Conservation (phyloP, 192 early-diverging fungal genomes). For the Coemansia aciculifera region DNA sequence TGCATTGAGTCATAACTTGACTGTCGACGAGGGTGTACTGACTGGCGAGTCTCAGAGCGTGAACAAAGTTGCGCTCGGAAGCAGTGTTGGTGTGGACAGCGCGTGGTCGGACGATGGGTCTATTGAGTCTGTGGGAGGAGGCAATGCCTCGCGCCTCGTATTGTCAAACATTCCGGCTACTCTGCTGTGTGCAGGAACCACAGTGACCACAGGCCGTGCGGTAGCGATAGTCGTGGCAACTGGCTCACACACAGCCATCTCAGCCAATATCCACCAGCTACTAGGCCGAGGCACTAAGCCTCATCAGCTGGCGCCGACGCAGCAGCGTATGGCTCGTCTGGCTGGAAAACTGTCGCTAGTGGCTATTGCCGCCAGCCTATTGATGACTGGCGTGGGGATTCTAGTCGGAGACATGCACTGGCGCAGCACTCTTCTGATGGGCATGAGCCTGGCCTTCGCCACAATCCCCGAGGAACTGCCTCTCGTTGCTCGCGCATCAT, state of each 20-base stretch:
- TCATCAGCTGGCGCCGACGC: slow-evolving; percentile 17
- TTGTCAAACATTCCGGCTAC: slow-evolving; percentile 4
- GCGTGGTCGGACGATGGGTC: not conserved
- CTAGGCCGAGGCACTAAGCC: slow-evolving; percentile 12
- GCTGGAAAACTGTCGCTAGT: slow-evolving; percentile 21
- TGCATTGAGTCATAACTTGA: slow-evolving; percentile 62
- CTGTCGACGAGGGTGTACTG: slow-evolving; percentile 86
- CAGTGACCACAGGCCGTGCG: slow-evolving; percentile 30
- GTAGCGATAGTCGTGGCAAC: slow-evolving; percentile 41
- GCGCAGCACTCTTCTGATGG: slow-evolving; percentile 38
- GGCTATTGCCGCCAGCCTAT: slow-evolving; percentile 19
- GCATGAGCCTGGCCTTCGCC: slow-evolving; percentile 46
- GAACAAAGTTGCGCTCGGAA: slow-evolving; percentile 18
- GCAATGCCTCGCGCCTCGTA: not conserved
- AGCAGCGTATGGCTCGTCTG: slow-evolving; percentile 28
- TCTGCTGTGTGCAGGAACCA: slow-evolving; percentile 42
- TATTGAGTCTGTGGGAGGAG: not conserved
- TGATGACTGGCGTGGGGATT: slow-evolving; percentile 22
- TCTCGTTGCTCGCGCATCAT: slow-evolving; percentile 42
- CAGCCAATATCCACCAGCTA: slow-evolving; percentile 13
- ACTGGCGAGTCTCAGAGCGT: slow-evolving; percentile 78
- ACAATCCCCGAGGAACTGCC: slow-evolving; percentile 55
- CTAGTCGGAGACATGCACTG: slow-evolving; percentile 24
- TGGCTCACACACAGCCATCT: slow-evolving; percentile 25
- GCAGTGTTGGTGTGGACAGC: slow-evolving; percentile 3